Evolutionary conservation across 73 alveolate species (phyloP).

Genomic region (Uronychia setigera): DNA sequence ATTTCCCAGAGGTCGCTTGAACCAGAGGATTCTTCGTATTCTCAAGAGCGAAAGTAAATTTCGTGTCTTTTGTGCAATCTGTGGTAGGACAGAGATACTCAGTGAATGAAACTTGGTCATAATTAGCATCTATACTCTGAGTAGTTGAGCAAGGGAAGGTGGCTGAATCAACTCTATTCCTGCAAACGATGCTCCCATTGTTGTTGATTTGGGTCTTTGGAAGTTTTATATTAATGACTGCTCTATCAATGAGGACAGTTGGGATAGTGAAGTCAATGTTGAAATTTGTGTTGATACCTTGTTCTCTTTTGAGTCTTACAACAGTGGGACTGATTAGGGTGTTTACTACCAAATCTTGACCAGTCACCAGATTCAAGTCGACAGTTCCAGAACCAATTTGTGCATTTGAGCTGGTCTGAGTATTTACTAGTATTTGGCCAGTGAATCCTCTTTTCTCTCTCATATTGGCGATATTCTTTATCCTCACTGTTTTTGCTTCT

Average conservation of each 20-base stretch:
- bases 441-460: constrained; percentile 42
- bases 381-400: constrained; percentile 43
- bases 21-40: constrained; percentile 31
- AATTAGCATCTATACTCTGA: neutral
- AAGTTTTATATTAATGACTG: constrained; percentile 27
- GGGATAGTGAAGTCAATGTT: constrained; percentile 42
- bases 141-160: neutral
- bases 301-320: constrained; percentile 28
- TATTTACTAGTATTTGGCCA: constrained; percentile 29
- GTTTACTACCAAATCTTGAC: constrained; percentile 15
- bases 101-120: constrained; percentile 3
- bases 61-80: constrained; percentile 9
- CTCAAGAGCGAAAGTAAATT: neutral
- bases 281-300: constrained; percentile 48
- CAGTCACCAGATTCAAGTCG: constrained; percentile 23
- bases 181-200: neutral
- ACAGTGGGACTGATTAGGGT: constrained; percentile 32
- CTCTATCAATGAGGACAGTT: constrained; percentile 36
- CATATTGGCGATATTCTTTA: constrained; percentile 48
- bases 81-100: constrained; percentile 21
- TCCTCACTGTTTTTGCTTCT: constrained; percentile 39
- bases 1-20: constrained; percentile 3
- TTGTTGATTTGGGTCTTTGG: constrained; percentile 32
- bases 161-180: neutral
- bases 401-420: constrained; percentile 19